Evolutionary conservation across 768 basidiomycete species (phyloP), one percentile per base, ranked within the genome.

Genomic region (Mycena belliarum): DNA sequence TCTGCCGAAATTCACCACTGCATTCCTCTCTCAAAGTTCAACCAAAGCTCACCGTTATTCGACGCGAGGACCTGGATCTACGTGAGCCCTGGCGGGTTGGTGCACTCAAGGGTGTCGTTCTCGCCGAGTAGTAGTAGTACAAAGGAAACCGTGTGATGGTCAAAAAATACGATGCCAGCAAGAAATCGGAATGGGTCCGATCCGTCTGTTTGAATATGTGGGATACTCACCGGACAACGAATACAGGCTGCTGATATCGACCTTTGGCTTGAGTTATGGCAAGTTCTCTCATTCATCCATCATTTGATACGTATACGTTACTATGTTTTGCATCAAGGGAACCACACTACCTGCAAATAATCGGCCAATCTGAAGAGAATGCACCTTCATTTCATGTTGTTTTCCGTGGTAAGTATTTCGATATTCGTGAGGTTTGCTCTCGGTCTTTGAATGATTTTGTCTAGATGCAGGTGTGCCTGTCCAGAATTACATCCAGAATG

Each of bases 1-100:
- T n/a, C 37, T 38, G 11, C 12, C 18, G 6, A 38, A 38, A 38
- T 38, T 38, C 18, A 38, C 18, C 11, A 26, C 18, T 32, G 29
- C 12, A 12, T 32, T 32, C 8, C 9, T 33, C 24, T 15, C 9
- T 33, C 24, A 23, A 45, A 25, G 24, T 42, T 40, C 4, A 21
- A 10, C 11, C 33, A 23, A 55, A 46, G 26, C 21, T 55, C 25
- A 41, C 47, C 12, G 37, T 46, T 12, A 43, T 55, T 21, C 54
- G 47, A 20, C 45, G 54, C 23, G 54, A 55, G 32, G 54, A 55
- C 40, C 12, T 49, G n/a, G 47, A 55, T 55, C 40, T 55, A 4
- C 21, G 37, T 24, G 47, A 21, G 11, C 43, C 23, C 25, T 41
- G n/a, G 46, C 20, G 40, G 11, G 4, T 55, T 21, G 45, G 40